Evolutionary conservation across 164 flowering plant species (phyloP), one percentile per base, ranked within the genome.

Genomic region (Echeveria elegans): DNA sequence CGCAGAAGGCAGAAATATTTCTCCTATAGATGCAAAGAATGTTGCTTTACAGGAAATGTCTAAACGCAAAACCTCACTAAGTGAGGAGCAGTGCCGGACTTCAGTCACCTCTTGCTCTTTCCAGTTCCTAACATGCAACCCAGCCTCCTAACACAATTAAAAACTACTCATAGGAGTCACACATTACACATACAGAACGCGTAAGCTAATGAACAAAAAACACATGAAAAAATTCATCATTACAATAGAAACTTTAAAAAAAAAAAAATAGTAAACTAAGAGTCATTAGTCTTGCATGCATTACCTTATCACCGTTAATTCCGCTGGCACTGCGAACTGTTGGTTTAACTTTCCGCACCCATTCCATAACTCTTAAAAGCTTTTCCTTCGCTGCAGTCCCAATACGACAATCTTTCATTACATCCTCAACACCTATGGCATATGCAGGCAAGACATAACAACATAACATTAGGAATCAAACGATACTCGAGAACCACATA

Each of bases 1-100:
- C 31, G 73, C 68, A 66, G 71, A 70, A 30, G 82, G 88, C 70
- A 88, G 72, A 72, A 83, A 83, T 23, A 90, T 82, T 72, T 88
- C 96, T 38, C 87, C 86, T 28, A 84, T 69, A 32, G 74, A 77
- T 48, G 88, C 96, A 77, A 52, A 70, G 73, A 88, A 83, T 24
- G 56, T 69, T 23, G 82, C 90, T 69, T 72, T 81, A 50, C 86
- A 79, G 38, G 85, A 72, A 40, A 61, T 61, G 29, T 69, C 67
- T 63, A 84, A 72, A 38, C 34, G 32, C 18, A 67, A 73, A 60
- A 83, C 72, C 75, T 82, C 85, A 40, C 76, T 71, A 53, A 88
- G 79, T 32, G 86, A 78, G 19, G 41, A 63, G 72, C 80, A 86
- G 36, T 78, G 70, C 66, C 29, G 67, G 37, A 69, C 36, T 66